These are phyloP conservation scores for Crithidia expoeki DNA, from an alignment of 208 protist species.

Conservation along the genomic window DNA sequence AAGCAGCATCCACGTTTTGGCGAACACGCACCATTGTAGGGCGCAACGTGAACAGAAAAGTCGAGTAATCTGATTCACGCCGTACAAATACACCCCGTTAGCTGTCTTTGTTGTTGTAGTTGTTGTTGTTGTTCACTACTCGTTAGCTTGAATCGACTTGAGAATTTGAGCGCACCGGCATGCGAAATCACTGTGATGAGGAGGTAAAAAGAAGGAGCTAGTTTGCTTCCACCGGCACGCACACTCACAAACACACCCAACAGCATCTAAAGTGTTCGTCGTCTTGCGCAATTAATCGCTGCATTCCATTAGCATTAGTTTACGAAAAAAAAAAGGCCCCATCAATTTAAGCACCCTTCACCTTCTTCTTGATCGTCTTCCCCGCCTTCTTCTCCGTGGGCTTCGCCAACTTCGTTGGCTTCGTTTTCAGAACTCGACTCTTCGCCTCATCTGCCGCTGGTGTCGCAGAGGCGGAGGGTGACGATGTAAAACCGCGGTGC, in stretches of 20 bases:
- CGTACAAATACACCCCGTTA: too few relatives aligned
- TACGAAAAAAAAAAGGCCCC: neutral
- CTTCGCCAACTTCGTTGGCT: conserved; percentile 4
- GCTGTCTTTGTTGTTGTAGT: neutral
- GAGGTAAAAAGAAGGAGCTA: neutral
- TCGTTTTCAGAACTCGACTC: neutral
- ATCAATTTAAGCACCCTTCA: conserved; percentile 5
- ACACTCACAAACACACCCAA: neutral
- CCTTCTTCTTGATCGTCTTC: too few relatives aligned
- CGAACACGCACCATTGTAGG: too few relatives aligned
- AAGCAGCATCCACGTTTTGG: too few relatives aligned
- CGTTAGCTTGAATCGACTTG: neutral
- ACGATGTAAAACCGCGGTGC: neutral
- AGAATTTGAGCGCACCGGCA: neutral
- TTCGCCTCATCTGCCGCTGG: conserved; percentile 24
- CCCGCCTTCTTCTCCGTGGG: conserved; percentile 13
- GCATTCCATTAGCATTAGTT: neutral
- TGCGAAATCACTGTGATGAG: neutral
- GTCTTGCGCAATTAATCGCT: neutral
- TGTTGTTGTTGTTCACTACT: neutral
- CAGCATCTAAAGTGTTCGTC: neutral
- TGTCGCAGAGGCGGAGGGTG: neutral
- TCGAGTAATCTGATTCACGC: too few relatives aligned
- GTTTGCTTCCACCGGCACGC: neutral
- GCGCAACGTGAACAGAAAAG: too few relatives aligned